phyloP scores from a whole-genome alignment of 1,284 basidiomycete genomes.

The Ceratobasidium sp. region DNA sequence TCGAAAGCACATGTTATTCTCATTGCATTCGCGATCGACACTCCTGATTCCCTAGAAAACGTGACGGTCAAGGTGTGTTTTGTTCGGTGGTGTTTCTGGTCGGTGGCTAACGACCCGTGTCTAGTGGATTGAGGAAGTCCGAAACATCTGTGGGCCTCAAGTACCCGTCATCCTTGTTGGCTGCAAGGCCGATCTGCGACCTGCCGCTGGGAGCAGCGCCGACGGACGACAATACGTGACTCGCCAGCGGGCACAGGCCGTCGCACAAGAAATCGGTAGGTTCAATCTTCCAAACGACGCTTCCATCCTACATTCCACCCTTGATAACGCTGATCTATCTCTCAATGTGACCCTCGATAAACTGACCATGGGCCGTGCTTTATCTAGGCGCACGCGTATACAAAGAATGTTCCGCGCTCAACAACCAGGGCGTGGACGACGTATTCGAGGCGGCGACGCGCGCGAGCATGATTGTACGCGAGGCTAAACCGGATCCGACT shows the following conservation, averaged over 20 bases:
- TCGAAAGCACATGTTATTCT: conserved; percentile 98
- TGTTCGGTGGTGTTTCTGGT: background rate
- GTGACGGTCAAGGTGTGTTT: conserved; percentile 83
- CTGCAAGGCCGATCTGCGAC: conserved; percentile 85
- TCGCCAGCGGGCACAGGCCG: conserved; percentile 36
- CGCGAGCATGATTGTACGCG: conserved; percentile 90
- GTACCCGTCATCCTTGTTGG: conserved; percentile 87
- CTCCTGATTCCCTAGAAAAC: conserved; percentile 96
- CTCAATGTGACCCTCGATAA: conserved; percentile 72
- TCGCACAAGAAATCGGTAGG: conserved; percentile 42
- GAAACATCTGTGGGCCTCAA: conserved; percentile 84
- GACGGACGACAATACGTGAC: conserved; percentile 40
- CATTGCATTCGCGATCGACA: conserved; percentile 96
- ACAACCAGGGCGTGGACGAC: conserved; percentile 92
- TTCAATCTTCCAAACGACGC: too few species aligned
- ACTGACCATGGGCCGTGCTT: background rate
- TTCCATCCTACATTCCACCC: background rate
- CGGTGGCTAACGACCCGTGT: too few species aligned
- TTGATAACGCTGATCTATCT: conserved; percentile 63
- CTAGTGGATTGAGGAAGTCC: conserved; percentile 97
- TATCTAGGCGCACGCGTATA: conserved; percentile 86
- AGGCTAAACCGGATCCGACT: conserved; percentile 56
- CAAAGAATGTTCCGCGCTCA: conserved; percentile 91
- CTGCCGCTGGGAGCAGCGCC: conserved; percentile 50
- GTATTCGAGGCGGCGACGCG: conserved; percentile 95